Evolutionary conservation across 306 rosid genomes (phyloP).

Genomic region (Luffa acutangula): DNA sequence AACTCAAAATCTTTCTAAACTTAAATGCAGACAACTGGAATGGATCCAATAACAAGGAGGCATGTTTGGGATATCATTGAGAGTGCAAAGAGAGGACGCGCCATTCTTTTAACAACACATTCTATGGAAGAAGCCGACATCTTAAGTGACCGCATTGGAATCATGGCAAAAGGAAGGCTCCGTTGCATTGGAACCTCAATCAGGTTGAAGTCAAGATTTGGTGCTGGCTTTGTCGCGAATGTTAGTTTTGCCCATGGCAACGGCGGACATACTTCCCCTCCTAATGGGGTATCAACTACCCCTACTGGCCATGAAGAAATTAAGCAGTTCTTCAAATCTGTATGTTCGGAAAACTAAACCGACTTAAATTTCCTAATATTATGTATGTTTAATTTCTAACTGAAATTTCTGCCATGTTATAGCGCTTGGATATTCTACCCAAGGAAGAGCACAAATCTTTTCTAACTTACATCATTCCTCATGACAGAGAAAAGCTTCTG

Average conservation of each 20-base stretch:
- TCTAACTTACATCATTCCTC: slow-evolving; percentile 72
- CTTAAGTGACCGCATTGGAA: slow-evolving; percentile 80
- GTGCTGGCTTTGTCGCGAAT: slow-evolving; percentile 64
- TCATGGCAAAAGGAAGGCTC: slow-evolving; percentile 90
- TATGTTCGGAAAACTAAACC: slow-evolving; percentile 24
- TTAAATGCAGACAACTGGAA: slow-evolving; percentile 65
- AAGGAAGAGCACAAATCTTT: slow-evolving; percentile 57
- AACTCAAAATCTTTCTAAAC: neutral
- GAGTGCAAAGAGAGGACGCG: slow-evolving; percentile 73
- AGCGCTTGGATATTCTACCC: slow-evolving; percentile 63
- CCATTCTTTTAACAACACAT: slow-evolving; percentile 80
- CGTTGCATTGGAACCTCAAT: slow-evolving; percentile 81
- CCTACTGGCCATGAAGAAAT: slow-evolving; percentile 35
- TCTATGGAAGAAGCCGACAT: slow-evolving; percentile 98
- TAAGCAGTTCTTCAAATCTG: slow-evolving; percentile 64
- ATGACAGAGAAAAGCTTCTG: slow-evolving; percentile 46
- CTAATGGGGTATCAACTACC: slow-evolving; percentile 25
- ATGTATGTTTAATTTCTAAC: slow-evolving; percentile 17
- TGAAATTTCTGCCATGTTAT: slow-evolving; percentile 21
- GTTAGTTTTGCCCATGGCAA: slow-evolving; percentile 43
- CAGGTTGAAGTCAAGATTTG: slow-evolving; percentile 74
- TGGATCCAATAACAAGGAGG: slow-evolving; percentile 94
- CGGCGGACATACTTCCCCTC: slow-evolving; percentile 25
- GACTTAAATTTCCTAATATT: slow-evolving; percentile 2
- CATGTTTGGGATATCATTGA: slow-evolving; percentile 88